Conservation (phyloP, 2,329 filamentous ascomycete genomes). For the Colletotrichum kahawae region DNA sequence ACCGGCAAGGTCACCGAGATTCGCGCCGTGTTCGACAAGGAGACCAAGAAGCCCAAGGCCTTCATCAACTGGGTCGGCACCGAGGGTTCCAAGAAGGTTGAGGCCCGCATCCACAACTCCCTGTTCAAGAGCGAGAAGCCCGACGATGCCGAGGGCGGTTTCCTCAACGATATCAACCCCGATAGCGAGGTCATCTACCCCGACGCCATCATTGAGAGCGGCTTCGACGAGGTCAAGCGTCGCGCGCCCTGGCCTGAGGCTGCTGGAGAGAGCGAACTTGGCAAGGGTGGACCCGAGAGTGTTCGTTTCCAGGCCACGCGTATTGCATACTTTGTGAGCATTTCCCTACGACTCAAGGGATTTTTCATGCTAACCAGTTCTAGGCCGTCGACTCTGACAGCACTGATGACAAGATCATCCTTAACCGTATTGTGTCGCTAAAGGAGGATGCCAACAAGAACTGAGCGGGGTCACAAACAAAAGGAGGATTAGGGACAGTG, state of each 20-base stretch:
- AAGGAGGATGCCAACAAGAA: conserved; percentile 84
- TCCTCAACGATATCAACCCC: conserved; percentile 83
- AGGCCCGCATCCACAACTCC: conserved; percentile 79
- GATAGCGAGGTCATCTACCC: conserved; percentile 82
- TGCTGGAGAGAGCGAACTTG: conserved; percentile 70
- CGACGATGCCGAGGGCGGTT: conserved; percentile 77
- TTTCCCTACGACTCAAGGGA: no score
- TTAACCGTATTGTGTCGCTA: conserved; percentile 91
- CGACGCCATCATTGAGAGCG: conserved; percentile 80
- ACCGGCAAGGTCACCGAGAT: conserved; percentile 72
- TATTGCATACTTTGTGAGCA: conserved; percentile 78
- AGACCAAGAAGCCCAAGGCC: conserved; percentile 76
- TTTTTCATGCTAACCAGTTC: not conserved
- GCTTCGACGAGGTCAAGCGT: conserved; percentile 76
- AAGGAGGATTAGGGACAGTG: not conserved
- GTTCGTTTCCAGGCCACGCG: conserved; percentile 92
- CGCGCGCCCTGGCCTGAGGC: conserved; percentile 84
- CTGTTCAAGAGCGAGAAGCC: conserved; percentile 90
- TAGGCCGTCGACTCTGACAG: conserved; percentile 79
- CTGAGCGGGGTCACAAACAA: not conserved
- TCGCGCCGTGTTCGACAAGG: conserved; percentile 68
- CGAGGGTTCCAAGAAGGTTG: conserved; percentile 69
- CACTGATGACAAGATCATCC: conserved; percentile 77
- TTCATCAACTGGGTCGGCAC: conserved; percentile 88
- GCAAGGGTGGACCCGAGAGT: conserved; percentile 69